Percentiles rank a stretch among this genome's conserved stretches.
These are phyloP conservation scores for Fusarium chlamydosporum DNA, from an alignment of 2,329 filamentous ascomycete genomes.

Conservation along the genomic window DNA sequence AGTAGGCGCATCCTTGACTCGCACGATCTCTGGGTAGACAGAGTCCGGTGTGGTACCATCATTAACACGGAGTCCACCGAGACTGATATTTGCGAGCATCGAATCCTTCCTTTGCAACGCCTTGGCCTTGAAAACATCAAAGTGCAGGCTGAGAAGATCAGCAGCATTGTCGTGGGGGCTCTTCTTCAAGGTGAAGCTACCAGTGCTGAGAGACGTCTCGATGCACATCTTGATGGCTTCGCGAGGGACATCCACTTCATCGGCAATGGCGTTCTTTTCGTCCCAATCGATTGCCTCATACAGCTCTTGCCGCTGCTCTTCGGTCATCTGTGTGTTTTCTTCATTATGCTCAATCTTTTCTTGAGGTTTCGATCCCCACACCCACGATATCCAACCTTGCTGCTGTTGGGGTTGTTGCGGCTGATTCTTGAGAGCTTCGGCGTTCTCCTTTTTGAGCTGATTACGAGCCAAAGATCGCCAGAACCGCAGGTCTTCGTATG, in stretches of 20 bases:
- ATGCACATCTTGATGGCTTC: conserved; percentile 95
- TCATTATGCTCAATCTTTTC: conserved; percentile 69
- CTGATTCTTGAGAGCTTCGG: conserved; percentile 81
- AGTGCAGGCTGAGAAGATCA: conserved; percentile 91
- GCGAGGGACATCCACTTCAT: conserved; percentile 88
- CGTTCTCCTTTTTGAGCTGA: conserved; percentile 94
- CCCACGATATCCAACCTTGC: conserved; percentile 92
- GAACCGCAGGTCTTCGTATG: conserved; percentile 96
- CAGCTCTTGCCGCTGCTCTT: conserved; percentile 94
- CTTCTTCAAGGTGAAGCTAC: conserved; percentile 93
- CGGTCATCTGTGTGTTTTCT: conserved; percentile 89
- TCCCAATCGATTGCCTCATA: conserved; percentile 99
- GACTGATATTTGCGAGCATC: conserved; percentile 86
- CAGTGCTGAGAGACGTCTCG: conserved; percentile 92
- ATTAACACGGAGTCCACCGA: conserved; percentile 93
- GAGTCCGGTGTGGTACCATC: conserved; percentile 95
- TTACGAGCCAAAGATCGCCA: conserved; percentile 96
- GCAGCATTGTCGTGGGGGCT: conserved; percentile 71
- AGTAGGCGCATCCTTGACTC: conserved; percentile 87
- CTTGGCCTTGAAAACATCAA: conserved; percentile 94
- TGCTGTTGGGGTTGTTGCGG: conserved; percentile 70
- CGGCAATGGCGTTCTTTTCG: conserved; percentile 90
- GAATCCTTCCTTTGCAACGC: conserved; percentile 92
- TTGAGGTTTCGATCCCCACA: conserved; percentile 85
- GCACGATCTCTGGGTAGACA: conserved; percentile 93